Percentiles rank a stretch among this genome's conserved stretches.
Evolutionary conservation across 2,329 filamentous ascomycete species (phyloP).

Genomic region (Lecanicillium sp.): DNA sequence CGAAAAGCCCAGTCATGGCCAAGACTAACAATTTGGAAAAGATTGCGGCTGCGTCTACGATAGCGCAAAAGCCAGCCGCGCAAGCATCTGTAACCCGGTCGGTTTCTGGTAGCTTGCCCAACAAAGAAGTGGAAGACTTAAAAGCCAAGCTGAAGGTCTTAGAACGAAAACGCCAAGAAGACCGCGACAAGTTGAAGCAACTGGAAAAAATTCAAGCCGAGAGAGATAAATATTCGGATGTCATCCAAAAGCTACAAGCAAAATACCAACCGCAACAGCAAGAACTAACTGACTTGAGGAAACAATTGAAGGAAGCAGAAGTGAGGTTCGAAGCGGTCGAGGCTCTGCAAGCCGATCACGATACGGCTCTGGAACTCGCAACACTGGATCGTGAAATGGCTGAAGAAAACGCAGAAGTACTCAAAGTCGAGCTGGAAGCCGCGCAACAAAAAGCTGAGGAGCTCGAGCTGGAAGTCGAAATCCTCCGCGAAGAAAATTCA

Average conservation of each 20-base stretch:
- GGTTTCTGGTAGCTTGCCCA: constrained; percentile 44
- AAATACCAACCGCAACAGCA: constrained; percentile 83
- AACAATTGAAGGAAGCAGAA: constrained; percentile 71
- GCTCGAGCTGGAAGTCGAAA: constrained; percentile 79
- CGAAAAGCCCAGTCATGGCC: constrained; percentile 45
- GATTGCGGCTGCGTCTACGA: constrained; percentile 36
- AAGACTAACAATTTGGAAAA: constrained; percentile 47
- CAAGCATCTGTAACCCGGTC: constrained; percentile 28
- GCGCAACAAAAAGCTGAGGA: constrained; percentile 75
- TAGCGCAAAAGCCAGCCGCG: constrained; percentile 27
- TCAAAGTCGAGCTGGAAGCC: constrained; percentile 73
- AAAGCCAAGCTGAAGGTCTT: constrained; percentile 82
- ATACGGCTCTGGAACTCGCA: constrained; percentile 77
- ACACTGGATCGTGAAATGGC: constrained; percentile 93
- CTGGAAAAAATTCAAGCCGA: constrained; percentile 72
- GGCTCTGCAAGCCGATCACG: constrained; percentile 73
- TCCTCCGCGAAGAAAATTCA: constrained; percentile 79
- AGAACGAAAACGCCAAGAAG: constrained; percentile 80
- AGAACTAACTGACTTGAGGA: constrained; percentile 70
- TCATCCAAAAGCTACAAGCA: constrained; percentile 84
- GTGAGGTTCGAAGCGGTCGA: constrained; percentile 61
- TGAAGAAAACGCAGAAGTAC: constrained; percentile 80
- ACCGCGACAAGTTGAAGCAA: constrained; percentile 75
- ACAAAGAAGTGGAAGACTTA: constrained; percentile 74
- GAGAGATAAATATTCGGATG: constrained; percentile 69